Evolutionary conservation across 306 rosid species (phyloP).

Genomic region (Castanospermum australe): DNA sequence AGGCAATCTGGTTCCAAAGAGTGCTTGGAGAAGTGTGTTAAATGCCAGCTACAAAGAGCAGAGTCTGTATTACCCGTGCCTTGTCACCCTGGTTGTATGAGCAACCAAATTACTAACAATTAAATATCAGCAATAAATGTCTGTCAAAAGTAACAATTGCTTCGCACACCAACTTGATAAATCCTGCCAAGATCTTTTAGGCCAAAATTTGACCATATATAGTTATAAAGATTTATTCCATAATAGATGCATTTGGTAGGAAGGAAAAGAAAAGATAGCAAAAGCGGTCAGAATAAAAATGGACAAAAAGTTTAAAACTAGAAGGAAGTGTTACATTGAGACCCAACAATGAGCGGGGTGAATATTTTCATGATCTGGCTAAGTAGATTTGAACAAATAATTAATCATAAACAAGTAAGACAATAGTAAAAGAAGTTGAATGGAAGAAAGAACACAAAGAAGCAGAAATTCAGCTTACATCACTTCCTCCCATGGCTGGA

Average conservation of each 20-base stretch:
- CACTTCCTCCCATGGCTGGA: constrained; percentile 91
- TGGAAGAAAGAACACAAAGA: neutral
- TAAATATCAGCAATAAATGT: neutral
- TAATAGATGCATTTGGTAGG: neutral
- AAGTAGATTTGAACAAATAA: neutral
- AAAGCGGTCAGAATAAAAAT: neutral
- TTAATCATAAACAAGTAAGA: neutral
- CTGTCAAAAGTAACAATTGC: neutral
- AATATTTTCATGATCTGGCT: neutral
- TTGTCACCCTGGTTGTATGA: constrained; percentile 73
- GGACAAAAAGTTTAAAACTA: neutral
- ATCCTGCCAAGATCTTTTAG: neutral
- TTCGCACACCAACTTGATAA: neutral
- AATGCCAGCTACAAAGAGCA: constrained; percentile 88
- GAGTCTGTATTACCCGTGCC: constrained; percentile 88
- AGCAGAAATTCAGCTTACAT: constrained; percentile 51
- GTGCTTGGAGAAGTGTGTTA: constrained; percentile 97
- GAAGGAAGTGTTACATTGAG: neutral
- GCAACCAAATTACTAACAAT: constrained; percentile 21
- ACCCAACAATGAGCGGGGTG: neutral
- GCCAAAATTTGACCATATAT: neutral
- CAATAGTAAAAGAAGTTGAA: neutral
- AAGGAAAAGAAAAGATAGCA: neutral
- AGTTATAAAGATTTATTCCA: neutral
- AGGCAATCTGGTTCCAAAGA: constrained; percentile 93